These are phyloP conservation scores for Xylariaceae sp. DNA, from an alignment of 2,329 filamentous ascomycete species.

Conservation along the genomic window DNA sequence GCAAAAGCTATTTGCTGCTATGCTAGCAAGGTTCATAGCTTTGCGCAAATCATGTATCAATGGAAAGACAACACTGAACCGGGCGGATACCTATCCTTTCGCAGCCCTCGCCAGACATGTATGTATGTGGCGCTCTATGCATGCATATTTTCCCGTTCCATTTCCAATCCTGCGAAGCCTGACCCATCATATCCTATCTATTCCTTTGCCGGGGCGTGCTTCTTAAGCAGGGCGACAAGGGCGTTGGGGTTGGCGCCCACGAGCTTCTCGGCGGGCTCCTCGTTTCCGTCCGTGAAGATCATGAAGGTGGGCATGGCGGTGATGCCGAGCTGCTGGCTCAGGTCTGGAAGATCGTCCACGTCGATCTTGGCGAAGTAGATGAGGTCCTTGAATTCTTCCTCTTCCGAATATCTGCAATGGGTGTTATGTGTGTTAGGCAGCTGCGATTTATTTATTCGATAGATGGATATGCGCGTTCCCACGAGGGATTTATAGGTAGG, in stretches of 20 bases:
- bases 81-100: conserved; percentile 8
- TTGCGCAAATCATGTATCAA: not conserved
- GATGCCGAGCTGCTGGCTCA: conserved; percentile 77
- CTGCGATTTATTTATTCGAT: not conserved
- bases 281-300: conserved; percentile 78
- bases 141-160: not conserved
- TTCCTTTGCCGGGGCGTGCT: conserved; percentile 11
- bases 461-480: conserved; percentile 12
- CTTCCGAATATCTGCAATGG: conserved; percentile 57
- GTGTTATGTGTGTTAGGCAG: not conserved
- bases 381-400: conserved; percentile 56
- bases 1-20: conserved; percentile 5
- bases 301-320: conserved; percentile 93
- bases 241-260: conserved; percentile 78
- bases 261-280: conserved; percentile 71
- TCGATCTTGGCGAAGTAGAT: conserved; percentile 87
- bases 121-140: conserved; percentile 4
- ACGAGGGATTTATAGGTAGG: not conserved
- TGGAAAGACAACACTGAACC: not conserved
- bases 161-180: not conserved
- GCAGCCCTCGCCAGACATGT: not conserved
- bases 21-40: not conserved
- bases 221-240: conserved; percentile 53
- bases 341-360: conserved; percentile 77
- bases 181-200: not conserved